Conservation (phyloP, 805 yeast genomes). For the Starmerella floris region DNA sequence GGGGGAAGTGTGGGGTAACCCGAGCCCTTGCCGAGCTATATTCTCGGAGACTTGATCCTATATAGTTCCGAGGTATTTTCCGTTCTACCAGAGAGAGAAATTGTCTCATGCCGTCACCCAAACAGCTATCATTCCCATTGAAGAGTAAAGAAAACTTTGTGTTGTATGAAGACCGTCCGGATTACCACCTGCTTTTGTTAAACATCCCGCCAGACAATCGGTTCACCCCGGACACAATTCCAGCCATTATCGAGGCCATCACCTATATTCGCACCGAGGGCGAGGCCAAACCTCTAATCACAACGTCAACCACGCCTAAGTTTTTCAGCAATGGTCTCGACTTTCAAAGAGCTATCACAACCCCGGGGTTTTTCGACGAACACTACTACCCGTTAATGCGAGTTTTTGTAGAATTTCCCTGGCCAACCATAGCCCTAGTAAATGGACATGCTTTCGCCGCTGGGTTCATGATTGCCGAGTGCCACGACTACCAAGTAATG, state of each 20-base stretch:
- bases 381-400: constrained; percentile 26
- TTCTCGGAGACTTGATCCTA: not conserved
- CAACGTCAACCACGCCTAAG: constrained; percentile 28
- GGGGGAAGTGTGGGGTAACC: not conserved
- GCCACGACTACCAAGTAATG: constrained; percentile 31
- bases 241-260: constrained; percentile 27
- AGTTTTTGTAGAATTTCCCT: constrained; percentile 28
- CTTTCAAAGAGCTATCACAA: constrained; percentile 26
- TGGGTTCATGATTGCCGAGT: constrained; percentile 29
- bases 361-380: constrained; percentile 27
- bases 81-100: no score
- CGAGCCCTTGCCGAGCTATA: not conserved
- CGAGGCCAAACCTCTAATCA: constrained; percentile 27
- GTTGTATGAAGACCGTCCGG: constrained; percentile 15
- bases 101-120: no score
- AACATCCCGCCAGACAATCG: constrained; percentile 29
- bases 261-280: constrained; percentile 23
- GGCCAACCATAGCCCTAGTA: constrained; percentile 30
- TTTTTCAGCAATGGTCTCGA: constrained; percentile 32
- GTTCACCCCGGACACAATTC: constrained; percentile 25
- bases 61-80: no score
- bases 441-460: constrained; percentile 34
- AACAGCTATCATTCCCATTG: not conserved
- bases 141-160: constrained; percentile 4
- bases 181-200: constrained; percentile 26